Percentiles rank a stretch among this genome's conserved stretches.
phyloP scores from a whole-genome alignment of 106 monocot genomes.

The Allium sativum region DNA sequence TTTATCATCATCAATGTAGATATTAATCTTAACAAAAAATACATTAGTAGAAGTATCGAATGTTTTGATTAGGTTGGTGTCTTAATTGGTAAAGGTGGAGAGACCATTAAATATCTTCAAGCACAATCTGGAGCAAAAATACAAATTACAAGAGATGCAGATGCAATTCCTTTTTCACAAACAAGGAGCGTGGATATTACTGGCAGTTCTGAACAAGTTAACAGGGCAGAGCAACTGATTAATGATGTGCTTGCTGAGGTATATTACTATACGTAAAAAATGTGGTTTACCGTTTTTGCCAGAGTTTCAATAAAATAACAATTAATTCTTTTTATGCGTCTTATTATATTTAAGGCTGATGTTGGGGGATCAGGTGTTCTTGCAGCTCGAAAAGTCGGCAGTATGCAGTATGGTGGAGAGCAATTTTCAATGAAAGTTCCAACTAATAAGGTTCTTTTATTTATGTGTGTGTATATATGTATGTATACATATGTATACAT shows the following conservation, averaged over 20 bases:
- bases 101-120: conserved; percentile 74
- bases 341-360: not conserved
- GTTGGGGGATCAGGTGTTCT: conserved; percentile 9
- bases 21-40: not conserved
- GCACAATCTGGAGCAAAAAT: conserved; percentile 68
- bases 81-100: conserved; percentile 79
- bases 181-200: conserved; percentile 49
- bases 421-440: conserved; percentile 21
- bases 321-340: no score
- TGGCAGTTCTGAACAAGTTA: conserved; percentile 62
- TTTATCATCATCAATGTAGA: not conserved
- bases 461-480: no score
- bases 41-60: not conserved
- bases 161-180: conserved; percentile 46
- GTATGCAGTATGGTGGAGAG: conserved; percentile 8
- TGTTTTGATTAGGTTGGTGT: conserved; percentile 51
- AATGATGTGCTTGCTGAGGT: conserved; percentile 69
- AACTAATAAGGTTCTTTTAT: conserved; percentile 10
- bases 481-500: no score
- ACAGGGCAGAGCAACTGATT: conserved; percentile 62
- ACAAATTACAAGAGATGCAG: conserved; percentile 64
- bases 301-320: no score
- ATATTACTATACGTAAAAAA: not conserved
- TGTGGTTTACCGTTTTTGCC: no score
- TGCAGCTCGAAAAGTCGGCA: conserved; percentile 6